Conservation (phyloP, 345 rosid species). For the Heritiera littoralis region DNA sequence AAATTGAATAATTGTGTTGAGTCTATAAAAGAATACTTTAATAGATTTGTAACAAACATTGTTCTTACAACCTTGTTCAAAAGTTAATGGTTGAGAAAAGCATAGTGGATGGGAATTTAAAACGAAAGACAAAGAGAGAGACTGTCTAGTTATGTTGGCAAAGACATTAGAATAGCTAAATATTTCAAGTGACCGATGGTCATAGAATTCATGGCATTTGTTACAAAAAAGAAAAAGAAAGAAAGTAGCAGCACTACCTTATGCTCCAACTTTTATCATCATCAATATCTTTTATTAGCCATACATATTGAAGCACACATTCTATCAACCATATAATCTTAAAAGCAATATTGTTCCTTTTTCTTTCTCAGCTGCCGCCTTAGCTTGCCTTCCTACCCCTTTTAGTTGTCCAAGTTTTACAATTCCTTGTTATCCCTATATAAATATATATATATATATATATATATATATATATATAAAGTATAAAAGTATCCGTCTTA, state of each 20-base stretch:
- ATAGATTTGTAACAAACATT: not conserved
- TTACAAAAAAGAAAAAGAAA: not conserved
- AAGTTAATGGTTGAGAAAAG: not conserved
- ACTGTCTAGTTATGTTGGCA: not conserved
- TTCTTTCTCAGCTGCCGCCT: slow-evolving; percentile 2
- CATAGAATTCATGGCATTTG: slow-evolving; percentile 16
- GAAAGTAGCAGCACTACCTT: slow-evolving; percentile 21
- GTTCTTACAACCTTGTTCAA: not conserved
- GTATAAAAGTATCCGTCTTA: too few relatives aligned
- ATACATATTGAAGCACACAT: slow-evolving; percentile 12
- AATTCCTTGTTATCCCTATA: not conserved
- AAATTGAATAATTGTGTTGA: not conserved
- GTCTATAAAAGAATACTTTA: not conserved
- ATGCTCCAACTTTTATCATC: slow-evolving; percentile 27
- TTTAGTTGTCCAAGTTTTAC: not conserved
- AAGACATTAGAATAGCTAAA: not conserved
- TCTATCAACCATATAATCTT: slow-evolving; percentile 18
- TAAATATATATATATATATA: too few relatives aligned
- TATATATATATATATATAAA: too few relatives aligned
- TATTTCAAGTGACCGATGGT: slow-evolving; percentile 5
- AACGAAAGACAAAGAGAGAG: not conserved
- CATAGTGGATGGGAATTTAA: not conserved
- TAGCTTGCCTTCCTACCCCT: not conserved
- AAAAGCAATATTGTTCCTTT: slow-evolving; percentile 22
- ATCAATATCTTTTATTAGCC: slow-evolving; percentile 11